Conservation (phyloP, 129 eudicot species). For the Helichrysum umbraculigerum region DNA sequence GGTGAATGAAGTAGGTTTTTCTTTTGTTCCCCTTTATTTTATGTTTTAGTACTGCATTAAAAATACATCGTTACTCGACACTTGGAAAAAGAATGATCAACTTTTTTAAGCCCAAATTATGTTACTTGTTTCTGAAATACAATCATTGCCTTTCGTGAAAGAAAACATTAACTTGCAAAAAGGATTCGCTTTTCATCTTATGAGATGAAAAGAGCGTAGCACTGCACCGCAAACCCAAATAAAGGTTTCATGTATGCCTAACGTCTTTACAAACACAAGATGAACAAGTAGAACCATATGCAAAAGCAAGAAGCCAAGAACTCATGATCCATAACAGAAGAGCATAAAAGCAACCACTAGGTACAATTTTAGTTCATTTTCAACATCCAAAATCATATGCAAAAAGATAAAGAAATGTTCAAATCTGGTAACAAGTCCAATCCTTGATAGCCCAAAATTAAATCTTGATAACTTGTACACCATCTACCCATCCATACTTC, state of each 20-base stretch:
- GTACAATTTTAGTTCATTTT: slow-evolving; percentile 24
- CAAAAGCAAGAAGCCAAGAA: slow-evolving; percentile 23
- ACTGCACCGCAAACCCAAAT: neutral
- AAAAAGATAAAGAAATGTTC: slow-evolving; percentile 28
- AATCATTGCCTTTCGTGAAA: too few species aligned
- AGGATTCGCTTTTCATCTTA: neutral
- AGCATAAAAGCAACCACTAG: slow-evolving; percentile 22
- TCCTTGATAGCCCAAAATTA: slow-evolving; percentile 15
- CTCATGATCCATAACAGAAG: slow-evolving; percentile 16
- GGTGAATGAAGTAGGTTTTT: too few species aligned
- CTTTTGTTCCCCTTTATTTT: too few species aligned
- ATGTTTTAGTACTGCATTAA: too few species aligned
- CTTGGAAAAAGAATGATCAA: neutral
- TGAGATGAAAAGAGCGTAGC: neutral
- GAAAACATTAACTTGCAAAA: neutral
- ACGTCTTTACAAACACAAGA: neutral
- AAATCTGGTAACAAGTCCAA: slow-evolving; percentile 24
- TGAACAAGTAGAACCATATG: neutral
- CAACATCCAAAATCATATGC: slow-evolving; percentile 24
- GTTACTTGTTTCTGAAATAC: neutral
- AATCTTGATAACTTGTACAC: slow-evolving; percentile 32
- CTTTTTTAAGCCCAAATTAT: neutral
- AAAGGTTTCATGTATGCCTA: neutral
- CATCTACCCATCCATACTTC: slow-evolving; percentile 16
- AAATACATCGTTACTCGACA: too few species aligned